A percentile compares a stretch with the other conserved stretches of the same genome.
Evolutionary conservation across 192 early-diverging fungal species (phyloP).

Genomic region (Linnemannia schmuckeri): DNA sequence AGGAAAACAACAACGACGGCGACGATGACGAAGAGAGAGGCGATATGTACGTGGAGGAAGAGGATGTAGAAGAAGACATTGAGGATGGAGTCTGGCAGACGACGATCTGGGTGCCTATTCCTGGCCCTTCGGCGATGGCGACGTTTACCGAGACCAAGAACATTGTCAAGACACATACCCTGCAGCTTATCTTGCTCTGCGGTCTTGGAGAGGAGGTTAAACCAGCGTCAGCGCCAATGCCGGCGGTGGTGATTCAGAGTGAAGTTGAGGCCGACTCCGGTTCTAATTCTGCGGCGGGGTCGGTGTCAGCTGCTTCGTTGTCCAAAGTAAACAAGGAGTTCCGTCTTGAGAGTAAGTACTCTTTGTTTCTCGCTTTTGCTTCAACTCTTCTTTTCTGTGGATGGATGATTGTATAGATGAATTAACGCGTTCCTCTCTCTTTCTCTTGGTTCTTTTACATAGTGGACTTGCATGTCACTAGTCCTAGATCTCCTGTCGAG

Average conservation of each 20-base stretch:
- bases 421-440: not conserved
- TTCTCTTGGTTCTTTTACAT: not conserved
- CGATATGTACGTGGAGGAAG: not conserved
- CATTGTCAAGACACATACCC: slow-evolving; percentile 33
- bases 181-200: slow-evolving; percentile 44
- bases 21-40: not conserved
- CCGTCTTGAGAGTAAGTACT: slow-evolving; percentile 49
- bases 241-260: not conserved
- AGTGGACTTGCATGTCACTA: slow-evolving; percentile 52
- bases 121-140: slow-evolving; percentile 27
- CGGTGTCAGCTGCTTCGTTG: not conserved
- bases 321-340: slow-evolving; percentile 44
- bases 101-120: slow-evolving; percentile 35
- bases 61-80: not conserved
- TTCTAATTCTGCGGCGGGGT: not conserved
- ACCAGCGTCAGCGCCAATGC: not conserved
- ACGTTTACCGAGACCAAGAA: slow-evolving; percentile 43
- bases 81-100: slow-evolving; percentile 27
- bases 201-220: not conserved
- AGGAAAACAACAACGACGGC: not conserved
- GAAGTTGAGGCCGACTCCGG: not conserved
- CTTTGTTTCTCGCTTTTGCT: not conserved
- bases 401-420: not conserved
- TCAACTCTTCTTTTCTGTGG: not conserved
- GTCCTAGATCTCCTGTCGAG: slow-evolving; percentile 34